Evolutionary conservation across 2,329 filamentous ascomycete species (phyloP).

Genomic region (Penicillium psychrosexuale): DNA sequence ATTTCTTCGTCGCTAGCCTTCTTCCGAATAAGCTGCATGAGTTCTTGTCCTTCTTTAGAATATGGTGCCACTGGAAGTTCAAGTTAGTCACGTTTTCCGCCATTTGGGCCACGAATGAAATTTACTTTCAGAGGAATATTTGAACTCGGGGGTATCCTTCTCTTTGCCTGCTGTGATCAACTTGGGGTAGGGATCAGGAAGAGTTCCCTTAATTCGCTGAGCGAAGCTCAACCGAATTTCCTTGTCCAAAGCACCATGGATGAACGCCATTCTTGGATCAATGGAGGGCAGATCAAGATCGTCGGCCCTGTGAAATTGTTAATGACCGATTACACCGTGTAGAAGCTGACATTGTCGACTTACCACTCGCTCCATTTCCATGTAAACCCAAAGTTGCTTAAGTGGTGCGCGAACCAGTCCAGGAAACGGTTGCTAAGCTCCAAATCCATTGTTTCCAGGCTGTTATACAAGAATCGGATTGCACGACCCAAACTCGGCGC

Average conservation of each 20-base stretch:
- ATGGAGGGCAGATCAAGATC: conserved; percentile 74
- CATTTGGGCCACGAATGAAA: conserved; percentile 16
- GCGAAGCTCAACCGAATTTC: conserved; percentile 96
- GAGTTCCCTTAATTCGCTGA: conserved; percentile 88
- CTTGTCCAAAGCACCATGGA: conserved; percentile 86
- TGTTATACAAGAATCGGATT: conserved; percentile 86
- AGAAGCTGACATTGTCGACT: conserved; percentile 23
- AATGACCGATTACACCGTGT: conserved; percentile 1
- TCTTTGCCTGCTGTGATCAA: conserved; percentile 86
- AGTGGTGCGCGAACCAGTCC: conserved; percentile 96
- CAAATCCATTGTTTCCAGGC: conserved; percentile 76
- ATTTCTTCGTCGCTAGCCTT: conserved; percentile 85
- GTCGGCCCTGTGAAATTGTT: conserved; percentile 56
- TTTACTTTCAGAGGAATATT: conserved; percentile 74
- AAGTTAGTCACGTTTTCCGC: conserved; percentile 14
- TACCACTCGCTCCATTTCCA: conserved; percentile 99
- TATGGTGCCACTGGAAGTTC: conserved; percentile 66
- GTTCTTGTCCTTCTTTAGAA: conserved; percentile 75
- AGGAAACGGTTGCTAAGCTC: conserved; percentile 84
- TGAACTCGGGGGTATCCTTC: conserved; percentile 93
- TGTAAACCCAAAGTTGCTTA: conserved; percentile 98
- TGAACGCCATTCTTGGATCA: conserved; percentile 90
- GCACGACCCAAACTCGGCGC: conserved; percentile 89
- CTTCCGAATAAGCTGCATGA: conserved; percentile 73
- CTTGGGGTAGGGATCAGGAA: conserved; percentile 76